A percentile compares a stretch with the other conserved stretches of the same genome.
phyloP scores from a whole-genome alignment of 352 stramenopile genomes.

The Halophytophthora polymorphica region DNA sequence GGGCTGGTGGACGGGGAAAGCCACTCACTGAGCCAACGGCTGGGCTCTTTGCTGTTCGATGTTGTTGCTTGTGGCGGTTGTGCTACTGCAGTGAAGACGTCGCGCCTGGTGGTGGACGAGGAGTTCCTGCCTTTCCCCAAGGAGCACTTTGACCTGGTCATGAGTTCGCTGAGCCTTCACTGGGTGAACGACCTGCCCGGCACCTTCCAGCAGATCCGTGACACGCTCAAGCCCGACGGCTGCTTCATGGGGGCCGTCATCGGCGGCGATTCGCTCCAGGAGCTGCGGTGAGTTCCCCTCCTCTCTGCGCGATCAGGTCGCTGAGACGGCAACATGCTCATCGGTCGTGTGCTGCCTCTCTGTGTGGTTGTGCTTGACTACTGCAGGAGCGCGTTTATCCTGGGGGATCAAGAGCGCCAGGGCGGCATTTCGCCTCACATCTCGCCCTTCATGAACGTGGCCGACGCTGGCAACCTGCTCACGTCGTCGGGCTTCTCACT shows the following conservation, averaged over 20 bases:
- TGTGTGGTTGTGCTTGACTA: background rate
- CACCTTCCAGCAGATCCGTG: conserved; percentile 75
- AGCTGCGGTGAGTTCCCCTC: conserved; percentile 79
- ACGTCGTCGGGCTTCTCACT: conserved; percentile 92
- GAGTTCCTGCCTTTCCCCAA: conserved; percentile 93
- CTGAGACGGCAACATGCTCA: background rate
- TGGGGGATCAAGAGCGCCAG: conserved; percentile 94
- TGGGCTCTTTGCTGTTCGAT: conserved; percentile 4
- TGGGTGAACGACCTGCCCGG: conserved; percentile 97
- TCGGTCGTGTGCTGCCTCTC: background rate
- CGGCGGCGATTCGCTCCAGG: conserved; percentile 93
- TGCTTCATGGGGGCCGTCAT: conserved; percentile 96
- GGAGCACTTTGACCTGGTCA: conserved; percentile 96
- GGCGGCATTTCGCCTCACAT: conserved; percentile 94
- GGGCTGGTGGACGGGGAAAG: background rate
- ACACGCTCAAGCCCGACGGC: conserved; percentile 94
- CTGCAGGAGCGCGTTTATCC: conserved; percentile 86
- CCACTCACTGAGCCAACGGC: background rate
- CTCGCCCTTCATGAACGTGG: conserved; percentile 95
- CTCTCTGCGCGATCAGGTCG: background rate
- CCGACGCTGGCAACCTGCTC: conserved; percentile 93
- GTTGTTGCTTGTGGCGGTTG: too few species aligned
- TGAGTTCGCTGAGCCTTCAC: conserved; percentile 93
- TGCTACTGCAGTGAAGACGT: conserved; percentile 51
- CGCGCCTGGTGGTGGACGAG: conserved; percentile 86